Conservation (phyloP, 129 eudicot genomes). For the Flaveria sonorensis region DNA sequence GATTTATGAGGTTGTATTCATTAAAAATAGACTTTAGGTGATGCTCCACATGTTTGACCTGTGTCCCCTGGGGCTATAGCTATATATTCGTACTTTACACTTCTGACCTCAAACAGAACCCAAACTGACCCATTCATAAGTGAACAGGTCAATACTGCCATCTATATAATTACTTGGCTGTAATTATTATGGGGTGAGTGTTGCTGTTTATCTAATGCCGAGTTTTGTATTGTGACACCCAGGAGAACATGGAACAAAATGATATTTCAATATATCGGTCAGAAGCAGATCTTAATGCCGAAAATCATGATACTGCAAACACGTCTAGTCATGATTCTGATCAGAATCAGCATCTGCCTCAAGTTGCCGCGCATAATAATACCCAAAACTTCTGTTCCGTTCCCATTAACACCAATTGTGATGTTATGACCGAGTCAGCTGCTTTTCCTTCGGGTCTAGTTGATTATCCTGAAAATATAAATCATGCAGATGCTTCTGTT, state of each 20-base stretch:
- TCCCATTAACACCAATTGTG: slow-evolving; percentile 38
- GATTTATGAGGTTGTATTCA: neutral
- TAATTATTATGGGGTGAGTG: neutral
- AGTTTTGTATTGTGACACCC: slow-evolving; percentile 29
- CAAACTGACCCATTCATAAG: neutral
- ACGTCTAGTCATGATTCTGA: slow-evolving; percentile 8
- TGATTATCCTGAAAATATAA: slow-evolving; percentile 42
- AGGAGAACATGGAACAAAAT: slow-evolving; percentile 42
- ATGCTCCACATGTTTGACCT: neutral
- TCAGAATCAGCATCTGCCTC: slow-evolving; percentile 42
- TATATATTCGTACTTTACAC: neutral
- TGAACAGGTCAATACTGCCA: neutral
- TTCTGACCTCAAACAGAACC: neutral
- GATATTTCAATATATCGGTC: slow-evolving; percentile 28
- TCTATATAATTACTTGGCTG: neutral
- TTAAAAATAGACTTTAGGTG: neutral
- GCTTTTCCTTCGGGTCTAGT: slow-evolving; percentile 35
- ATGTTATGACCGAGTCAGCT: slow-evolving; percentile 31
- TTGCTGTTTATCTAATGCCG: neutral
- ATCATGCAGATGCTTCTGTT: slow-evolving; percentile 40
- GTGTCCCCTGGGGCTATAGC: neutral
- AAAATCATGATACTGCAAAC: slow-evolving; percentile 13
- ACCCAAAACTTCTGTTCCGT: slow-evolving; percentile 37
- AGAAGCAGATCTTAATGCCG: slow-evolving; percentile 30
- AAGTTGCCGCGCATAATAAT: slow-evolving; percentile 29